Percentiles rank a stretch among this genome's conserved stretches.
These are phyloP conservation scores for Fusarium verticillioides DNA, from an alignment of 2,329 filamentous ascomycete genomes.

Conservation along the genomic window DNA sequence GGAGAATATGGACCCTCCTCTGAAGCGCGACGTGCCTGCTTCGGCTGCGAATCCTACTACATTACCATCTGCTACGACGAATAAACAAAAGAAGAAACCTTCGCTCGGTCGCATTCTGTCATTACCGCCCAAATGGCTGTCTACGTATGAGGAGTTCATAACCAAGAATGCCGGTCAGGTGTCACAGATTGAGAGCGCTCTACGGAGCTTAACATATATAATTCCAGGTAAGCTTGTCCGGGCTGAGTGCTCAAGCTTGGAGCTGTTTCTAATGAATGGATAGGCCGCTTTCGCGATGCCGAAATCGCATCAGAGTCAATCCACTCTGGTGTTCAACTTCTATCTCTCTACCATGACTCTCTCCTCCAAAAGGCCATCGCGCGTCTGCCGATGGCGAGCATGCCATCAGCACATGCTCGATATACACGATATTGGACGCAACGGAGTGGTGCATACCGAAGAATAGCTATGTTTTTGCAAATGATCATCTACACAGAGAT, in stretches of 20 bases:
- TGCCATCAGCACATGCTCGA: conserved; percentile 68
- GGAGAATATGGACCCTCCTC: conserved; percentile 36
- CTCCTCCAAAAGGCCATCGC: conserved; percentile 77
- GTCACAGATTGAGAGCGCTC: conserved; percentile 91
- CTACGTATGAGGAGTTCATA: conserved; percentile 88
- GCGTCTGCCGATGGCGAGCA: conserved; percentile 63
- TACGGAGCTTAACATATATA: conserved; percentile 94
- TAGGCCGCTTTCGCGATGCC: conserved; percentile 86
- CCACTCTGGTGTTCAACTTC: conserved; percentile 87
- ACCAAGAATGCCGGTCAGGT: conserved; percentile 94
- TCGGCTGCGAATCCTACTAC: conserved; percentile 34
- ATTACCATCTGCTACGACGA: conserved; percentile 11
- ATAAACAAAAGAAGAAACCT: conserved; percentile 34
- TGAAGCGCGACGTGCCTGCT: conserved; percentile 32
- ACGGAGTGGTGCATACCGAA: conserved; percentile 76
- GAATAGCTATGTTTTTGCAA: conserved; percentile 84
- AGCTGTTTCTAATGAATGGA: conserved; percentile 8
- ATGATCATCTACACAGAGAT: conserved; percentile 95
- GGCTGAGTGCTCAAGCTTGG: neutral
- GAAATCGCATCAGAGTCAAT: conserved; percentile 95
- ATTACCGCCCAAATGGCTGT: conserved; percentile 72
- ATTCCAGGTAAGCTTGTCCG: conserved; percentile 73
- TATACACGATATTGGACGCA: conserved; percentile 76
- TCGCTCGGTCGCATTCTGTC: conserved; percentile 58
- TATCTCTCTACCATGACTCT: conserved; percentile 92